Base-by-base conservation (phyloP, 116 monocot genomes). In the Iris pallida region DNA sequence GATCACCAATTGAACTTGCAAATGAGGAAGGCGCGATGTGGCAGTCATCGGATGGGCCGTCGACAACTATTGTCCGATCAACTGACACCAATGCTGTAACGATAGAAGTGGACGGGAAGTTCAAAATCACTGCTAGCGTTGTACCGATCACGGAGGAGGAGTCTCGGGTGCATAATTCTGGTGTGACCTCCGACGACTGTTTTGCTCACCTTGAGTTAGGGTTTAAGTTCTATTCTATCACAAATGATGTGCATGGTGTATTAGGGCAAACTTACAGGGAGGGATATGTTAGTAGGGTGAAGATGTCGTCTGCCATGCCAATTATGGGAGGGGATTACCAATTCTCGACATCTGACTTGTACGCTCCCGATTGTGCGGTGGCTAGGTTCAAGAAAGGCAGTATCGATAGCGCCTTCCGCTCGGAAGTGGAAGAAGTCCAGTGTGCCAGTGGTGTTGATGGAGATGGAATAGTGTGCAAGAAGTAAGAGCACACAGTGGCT, bases 81-180 rank as follows among this genome's bases (percentile, higher is more conserved):
- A n/a, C n/a, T n/a, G n/a, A n/a, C n/a, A n/a, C n/a, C n/a, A n/a
- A n/a, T n/a, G n/a, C n/a, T n/a, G n/a, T n/a, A n/a, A n/a, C n/a
- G n/a, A n/a, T n/a, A n/a, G n/a, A n/a, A n/a, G n/a, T n/a, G n/a
- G 61, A 63, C 4, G 76, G 59, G 7, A 53, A 42, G 66, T 57
- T 80, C 61, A 74, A 52, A 56, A 66, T 80, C 69, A 61, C 45
- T 5, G 73, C 64, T 5, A 59, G 43, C 16, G 76, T 55, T 3
- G 76, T 81, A 4, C 81, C 76, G 20, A 73, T 82, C 58, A 73
- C 77, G 2, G 73, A 77, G 54, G 69, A 73, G 45, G 81, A 82
- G 54, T 82, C 81, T 6, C 19, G 67, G 69, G 42, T 77, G n/a
- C 81, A 82, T 14, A 52, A 47, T 15, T 82, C 77, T 7, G 76